phyloP scores from a whole-genome alignment of 2,329 filamentous ascomycete species.

The Arthrobotrys pseudoclavata region DNA sequence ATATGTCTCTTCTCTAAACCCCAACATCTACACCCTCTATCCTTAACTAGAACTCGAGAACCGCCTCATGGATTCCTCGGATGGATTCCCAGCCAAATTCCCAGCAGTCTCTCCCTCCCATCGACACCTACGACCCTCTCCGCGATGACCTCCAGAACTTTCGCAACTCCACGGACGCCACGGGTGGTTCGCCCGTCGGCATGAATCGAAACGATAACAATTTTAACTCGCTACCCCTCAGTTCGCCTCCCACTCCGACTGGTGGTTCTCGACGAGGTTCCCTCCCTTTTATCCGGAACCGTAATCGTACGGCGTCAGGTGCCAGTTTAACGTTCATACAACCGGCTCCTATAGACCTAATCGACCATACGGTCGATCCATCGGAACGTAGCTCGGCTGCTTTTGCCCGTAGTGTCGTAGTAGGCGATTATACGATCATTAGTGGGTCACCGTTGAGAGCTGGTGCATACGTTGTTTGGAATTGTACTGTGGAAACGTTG shows the following conservation, averaged over 20 bases:
- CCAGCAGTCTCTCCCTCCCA: constrained; percentile 39
- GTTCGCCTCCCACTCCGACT: constrained; percentile 44
- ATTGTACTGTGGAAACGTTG: constrained; percentile 86
- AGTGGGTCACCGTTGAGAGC: constrained; percentile 70
- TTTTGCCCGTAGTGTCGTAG: constrained; percentile 75
- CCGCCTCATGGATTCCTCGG: constrained; percentile 53
- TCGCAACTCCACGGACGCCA: constrained; percentile 59
- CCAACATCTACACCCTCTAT: constrained; percentile 10
- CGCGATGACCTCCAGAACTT: constrained; percentile 60
- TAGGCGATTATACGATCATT: constrained; percentile 75
- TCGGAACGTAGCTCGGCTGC: constrained; percentile 72
- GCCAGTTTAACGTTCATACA: constrained; percentile 53
- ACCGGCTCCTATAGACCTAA: constrained; percentile 71
- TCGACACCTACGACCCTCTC: constrained; percentile 58
- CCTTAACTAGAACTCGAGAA: constrained; percentile 22
- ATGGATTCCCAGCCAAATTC: constrained; percentile 56
- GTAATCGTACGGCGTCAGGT: constrained; percentile 56
- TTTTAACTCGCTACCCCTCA: constrained; percentile 27
- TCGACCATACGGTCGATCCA: constrained; percentile 75
- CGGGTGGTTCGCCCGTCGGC: constrained; percentile 47
- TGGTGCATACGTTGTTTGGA: constrained; percentile 97
- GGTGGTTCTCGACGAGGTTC: constrained; percentile 31
- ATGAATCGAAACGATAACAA: constrained; percentile 16
- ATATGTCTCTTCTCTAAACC: constrained; percentile 34
- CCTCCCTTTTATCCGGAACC: constrained; percentile 50